Evolutionary conservation across 441 rosid genomes (phyloP).

Genomic region (Mallotus repandus): DNA sequence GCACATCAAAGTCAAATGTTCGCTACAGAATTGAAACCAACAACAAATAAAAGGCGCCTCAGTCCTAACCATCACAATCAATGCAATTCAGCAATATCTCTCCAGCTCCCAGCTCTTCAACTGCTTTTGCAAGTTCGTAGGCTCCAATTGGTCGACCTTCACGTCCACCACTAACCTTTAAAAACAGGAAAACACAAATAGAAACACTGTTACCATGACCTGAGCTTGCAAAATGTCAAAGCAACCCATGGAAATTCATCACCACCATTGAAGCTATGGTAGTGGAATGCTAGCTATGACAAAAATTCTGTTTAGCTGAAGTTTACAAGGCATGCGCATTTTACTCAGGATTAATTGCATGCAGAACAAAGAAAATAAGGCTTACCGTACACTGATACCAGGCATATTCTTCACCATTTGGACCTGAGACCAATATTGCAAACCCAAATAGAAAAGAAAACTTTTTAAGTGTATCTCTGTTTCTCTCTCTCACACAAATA

Average conservation of each 20-base stretch:
- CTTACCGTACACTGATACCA: constrained; percentile 99
- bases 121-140: constrained; percentile 94
- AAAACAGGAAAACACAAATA: not conserved
- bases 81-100: constrained; percentile 94
- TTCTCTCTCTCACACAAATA: not conserved
- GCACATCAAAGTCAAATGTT: not conserved
- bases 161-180: constrained; percentile 92
- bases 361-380: constrained; percentile 15
- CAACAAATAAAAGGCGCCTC: not conserved
- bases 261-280: not conserved
- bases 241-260: not conserved
- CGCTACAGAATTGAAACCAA: not conserved
- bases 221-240: not conserved
- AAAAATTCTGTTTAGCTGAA: not conserved
- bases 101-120: constrained; percentile 95
- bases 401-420: constrained; percentile 88
- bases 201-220: not conserved
- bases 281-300: not conserved
- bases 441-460: constrained; percentile 10
- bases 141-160: constrained; percentile 98
- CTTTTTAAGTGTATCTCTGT: not conserved
- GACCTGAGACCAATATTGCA: constrained; percentile 55
- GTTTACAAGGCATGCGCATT: not conserved
- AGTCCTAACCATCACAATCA: constrained; percentile 76
- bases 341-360: not conserved